A percentile compares a stretch with the other conserved stretches of the same genome.
These are phyloP conservation scores for Vitis cinerea DNA, from an alignment of 164 flowering plant species.

Conservation along the genomic window DNA sequence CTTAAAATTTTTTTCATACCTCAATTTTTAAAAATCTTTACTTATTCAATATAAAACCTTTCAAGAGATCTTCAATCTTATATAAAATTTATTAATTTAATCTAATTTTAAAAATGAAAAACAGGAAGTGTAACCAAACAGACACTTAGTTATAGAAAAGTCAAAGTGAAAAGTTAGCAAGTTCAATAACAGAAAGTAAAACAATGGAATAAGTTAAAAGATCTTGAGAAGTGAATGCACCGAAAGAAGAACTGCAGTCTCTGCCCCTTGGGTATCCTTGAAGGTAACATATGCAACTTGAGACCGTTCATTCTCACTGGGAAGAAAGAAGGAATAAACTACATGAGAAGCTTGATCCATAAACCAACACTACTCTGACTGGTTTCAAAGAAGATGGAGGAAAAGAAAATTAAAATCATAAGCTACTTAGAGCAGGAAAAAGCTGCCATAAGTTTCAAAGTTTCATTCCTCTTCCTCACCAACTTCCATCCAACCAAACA, in stretches of 20 bases:
- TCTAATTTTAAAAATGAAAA: too few relatives aligned
- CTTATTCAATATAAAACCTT: too few relatives aligned
- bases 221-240: slow-evolving; percentile 34
- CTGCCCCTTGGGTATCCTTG: slow-evolving; percentile 77
- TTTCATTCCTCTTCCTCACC: not conserved
- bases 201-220: not conserved
- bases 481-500: not conserved
- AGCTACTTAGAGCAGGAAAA: not conserved
- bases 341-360: not conserved
- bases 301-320: slow-evolving; percentile 65
- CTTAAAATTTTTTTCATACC: too few relatives aligned
- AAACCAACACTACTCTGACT: not conserved
- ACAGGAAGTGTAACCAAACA: too few relatives aligned
- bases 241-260: slow-evolving; percentile 79
- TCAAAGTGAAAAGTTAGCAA: too few relatives aligned
- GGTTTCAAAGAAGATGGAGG: not conserved
- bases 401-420: not conserved
- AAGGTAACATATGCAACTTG: slow-evolving; percentile 81
- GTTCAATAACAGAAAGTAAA: slow-evolving; percentile 1
- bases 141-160: too few relatives aligned
- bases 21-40: too few relatives aligned
- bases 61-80: too few relatives aligned
- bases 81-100: too few relatives aligned
- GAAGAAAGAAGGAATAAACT: slow-evolving; percentile 1
- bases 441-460: not conserved